A percentile compares a stretch with the other conserved stretches of the same genome.
Conservation (phyloP, 257 asterid species). For the Solanum pinnatisectum region DNA sequence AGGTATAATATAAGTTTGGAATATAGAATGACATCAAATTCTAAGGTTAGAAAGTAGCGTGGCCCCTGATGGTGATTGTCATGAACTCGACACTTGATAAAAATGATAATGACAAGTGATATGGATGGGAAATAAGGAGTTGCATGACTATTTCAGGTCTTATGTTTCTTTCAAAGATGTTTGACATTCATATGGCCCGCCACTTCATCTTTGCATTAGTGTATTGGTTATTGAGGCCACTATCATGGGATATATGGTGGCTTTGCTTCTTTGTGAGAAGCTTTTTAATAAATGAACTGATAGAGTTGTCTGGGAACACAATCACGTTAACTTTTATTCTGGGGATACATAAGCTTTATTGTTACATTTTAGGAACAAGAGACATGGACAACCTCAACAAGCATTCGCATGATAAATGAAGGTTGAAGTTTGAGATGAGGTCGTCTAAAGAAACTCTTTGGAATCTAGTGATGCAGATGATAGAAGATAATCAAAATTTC, state of each 20-base stretch:
- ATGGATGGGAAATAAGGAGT: not conserved
- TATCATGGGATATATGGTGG: not conserved
- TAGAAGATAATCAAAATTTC: not conserved
- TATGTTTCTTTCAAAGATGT: constrained; percentile 25
- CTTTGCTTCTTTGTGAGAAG: not conserved
- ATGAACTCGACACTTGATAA: not conserved
- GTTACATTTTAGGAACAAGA: not conserved
- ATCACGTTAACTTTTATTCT: not conserved
- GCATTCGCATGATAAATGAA: not conserved
- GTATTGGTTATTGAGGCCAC: constrained; percentile 6
- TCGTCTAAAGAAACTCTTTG: not conserved
- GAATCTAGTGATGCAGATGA: not conserved
- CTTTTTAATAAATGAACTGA: too few relatives aligned
- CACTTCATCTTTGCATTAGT: constrained; percentile 57
- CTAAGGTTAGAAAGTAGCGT: not conserved
- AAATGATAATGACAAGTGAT: constrained; percentile 24
- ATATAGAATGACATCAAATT: not conserved
- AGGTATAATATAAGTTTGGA: too few relatives aligned
- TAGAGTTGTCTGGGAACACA: not conserved
- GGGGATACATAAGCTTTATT: not conserved
- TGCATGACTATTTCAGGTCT: constrained; percentile 8
- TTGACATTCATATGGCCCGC: constrained; percentile 54
- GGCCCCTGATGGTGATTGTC: not conserved
- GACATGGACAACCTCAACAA: not conserved
- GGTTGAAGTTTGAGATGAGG: not conserved